Evolutionary conservation across 2,329 filamentous ascomycete species (phyloP), one percentile per base, ranked within the genome.

Genomic region (Pyrenochaeta sp.): DNA sequence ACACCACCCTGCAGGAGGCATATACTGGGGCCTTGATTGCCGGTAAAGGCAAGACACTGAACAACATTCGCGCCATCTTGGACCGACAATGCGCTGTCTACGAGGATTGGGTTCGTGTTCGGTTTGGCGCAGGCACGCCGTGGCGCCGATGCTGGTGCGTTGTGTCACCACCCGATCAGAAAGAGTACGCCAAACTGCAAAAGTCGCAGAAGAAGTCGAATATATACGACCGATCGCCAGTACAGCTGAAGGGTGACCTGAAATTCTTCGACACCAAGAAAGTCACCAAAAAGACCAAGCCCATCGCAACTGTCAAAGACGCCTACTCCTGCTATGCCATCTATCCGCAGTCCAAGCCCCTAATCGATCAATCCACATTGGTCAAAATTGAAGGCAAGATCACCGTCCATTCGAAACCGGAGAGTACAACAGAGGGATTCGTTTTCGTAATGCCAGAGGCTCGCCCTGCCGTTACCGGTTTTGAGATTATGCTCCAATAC

Each of bases 131-230:
- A 29, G 95, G 95, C 41, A 96, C 95, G 9, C 93, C 94, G 0
- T 99, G 95, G 95, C 87, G 90, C 71, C 89, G 94, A 33, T 99
- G 93, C 76, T 99, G 94, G 93, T 97, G 93, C 75, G 93, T 98
- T 48, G 90, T 98, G 52, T 86, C 87, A 6, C 95, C 94, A 2
- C 94, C 95, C 0, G 91, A 96, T 68, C 93, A 98, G 78, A 99
- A 98, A 79, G 92, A 96, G 66, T 88, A 87, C 61, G 86, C 89
- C 63, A 97, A 92, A 73, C 80, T 89, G 48, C 90, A 94, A 71
- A 98, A 97, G 75, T 85, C 89, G 23, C 73, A 90, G 69, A 90
- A 89, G 74, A 97, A 96, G 78, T 87, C 88, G 60, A 93, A 90
- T 5, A 85, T 90, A 0, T 97, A 98, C 72, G 91, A 96, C 66